Base-by-base conservation (phyloP, 805 yeast species). In the Hanseniaspora mollemarum region DNA sequence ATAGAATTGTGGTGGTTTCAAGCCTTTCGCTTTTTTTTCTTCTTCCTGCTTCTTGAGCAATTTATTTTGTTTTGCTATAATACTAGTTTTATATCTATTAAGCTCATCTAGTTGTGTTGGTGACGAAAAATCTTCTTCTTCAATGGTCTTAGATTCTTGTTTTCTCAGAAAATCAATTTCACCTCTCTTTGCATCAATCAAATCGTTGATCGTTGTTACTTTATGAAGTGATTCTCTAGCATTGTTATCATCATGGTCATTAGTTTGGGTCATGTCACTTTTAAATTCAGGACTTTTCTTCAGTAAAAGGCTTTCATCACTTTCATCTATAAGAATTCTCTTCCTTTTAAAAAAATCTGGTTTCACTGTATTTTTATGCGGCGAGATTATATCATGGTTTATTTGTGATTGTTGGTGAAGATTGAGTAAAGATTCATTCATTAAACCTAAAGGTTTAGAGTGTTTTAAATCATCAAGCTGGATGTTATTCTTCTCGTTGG, bases 1-100 rank as follows among this genome's bases (percentile, higher is more conserved):
- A 62, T 72, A 85, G 41, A 79, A 71, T 18, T 65, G 58, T 22
- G 51, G 28, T 10, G 41, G 48, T 16, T 29, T 24, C 24, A 10
- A 13, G 35, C 35, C 19, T 35, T 35, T 7, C 21, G n/a, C 29
- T n/a, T 49, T 26, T 24, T 16, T 39, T 41, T 35, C 45, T 9
- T 16, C 26, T 29, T 29, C 37, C 19, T 42, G 35, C 15, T 29
- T 16, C 31, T 18, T 16, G 5, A 42, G 5, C 12, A 18, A 26
- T 15, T 42, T 28, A 10, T 18, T 29, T 29, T 29, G 45, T 42
- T 18, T 19, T 29, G 8, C 16, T 13, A 42, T 3, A 13, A 42
- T 28, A 19, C 6, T 35, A 6, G 7, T 16, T 18, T 35, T 35
- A 35, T 18, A 35, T 15, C 5, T 8, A 16, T 7, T 35, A 16